Percentiles rank a stretch among this genome's conserved stretches.
These are phyloP conservation scores for Botrytis cinerea DNA, from an alignment of 2,329 filamentous ascomycete genomes.

Conservation along the genomic window DNA sequence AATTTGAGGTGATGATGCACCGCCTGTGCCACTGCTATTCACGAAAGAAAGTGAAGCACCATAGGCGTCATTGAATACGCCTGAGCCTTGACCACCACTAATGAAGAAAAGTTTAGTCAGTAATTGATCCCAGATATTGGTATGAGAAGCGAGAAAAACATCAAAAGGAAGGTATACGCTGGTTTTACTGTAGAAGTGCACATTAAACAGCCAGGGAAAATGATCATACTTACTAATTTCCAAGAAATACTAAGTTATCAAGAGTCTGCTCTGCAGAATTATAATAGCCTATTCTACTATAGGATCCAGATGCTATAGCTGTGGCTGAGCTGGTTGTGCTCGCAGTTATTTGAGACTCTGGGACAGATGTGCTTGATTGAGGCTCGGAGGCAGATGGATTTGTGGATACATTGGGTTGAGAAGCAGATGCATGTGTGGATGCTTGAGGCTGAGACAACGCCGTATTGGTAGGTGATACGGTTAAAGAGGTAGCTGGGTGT, in stretches of 20 bases:
- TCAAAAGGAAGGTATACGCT: background rate
- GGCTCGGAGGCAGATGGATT: background rate
- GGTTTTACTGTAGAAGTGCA: background rate
- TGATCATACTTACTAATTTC: slow-evolving; percentile 46
- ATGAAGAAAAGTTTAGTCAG: background rate
- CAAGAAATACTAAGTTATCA: slow-evolving; percentile 59
- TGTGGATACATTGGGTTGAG: background rate
- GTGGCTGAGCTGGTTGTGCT: slow-evolving; percentile 30
- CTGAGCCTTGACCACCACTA: slow-evolving; percentile 54
- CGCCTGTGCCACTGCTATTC: slow-evolving; percentile 49
- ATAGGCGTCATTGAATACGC: slow-evolving; percentile 48
- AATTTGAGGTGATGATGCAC: slow-evolving; percentile 50
- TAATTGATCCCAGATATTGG: background rate
- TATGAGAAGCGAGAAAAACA: background rate
- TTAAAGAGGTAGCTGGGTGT: background rate
- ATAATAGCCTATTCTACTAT: slow-evolving; percentile 52
- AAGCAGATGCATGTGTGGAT: background rate
- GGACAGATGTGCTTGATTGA: background rate
- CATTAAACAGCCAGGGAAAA: background rate
- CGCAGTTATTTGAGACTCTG: background rate
- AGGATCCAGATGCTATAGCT: slow-evolving; percentile 34
- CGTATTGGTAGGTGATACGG: background rate
- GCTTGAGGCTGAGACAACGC: background rate
- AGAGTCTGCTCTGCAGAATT: slow-evolving; percentile 46
- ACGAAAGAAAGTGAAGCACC: slow-evolving; percentile 37